These are phyloP conservation scores for Candida tibetensis DNA, from an alignment of 805 yeast species.

Conservation along the genomic window DNA sequence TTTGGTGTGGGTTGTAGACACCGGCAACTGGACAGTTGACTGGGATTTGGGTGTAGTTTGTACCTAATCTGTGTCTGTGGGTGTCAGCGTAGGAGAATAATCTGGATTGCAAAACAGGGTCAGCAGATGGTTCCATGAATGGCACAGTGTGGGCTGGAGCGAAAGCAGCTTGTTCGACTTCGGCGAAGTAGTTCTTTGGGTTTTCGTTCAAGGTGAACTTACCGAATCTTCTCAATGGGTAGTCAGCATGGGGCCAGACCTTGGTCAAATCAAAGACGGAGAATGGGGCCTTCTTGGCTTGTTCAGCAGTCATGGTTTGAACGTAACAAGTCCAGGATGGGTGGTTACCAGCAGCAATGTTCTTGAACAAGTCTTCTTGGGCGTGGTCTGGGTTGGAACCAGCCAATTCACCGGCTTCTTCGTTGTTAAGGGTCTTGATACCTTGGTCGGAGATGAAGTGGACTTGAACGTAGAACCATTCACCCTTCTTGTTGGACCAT, in stretches of 20 bases:
- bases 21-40: slow-evolving; percentile 68
- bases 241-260: slow-evolving; percentile 56
- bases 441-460: slow-evolving; percentile 71
- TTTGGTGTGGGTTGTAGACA: slow-evolving; percentile 60
- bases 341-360: slow-evolving; percentile 71
- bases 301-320: slow-evolving; percentile 82
- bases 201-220: slow-evolving; percentile 52
- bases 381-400: slow-evolving; percentile 83
- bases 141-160: slow-evolving; percentile 73
- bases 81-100: slow-evolving; percentile 75
- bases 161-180: slow-evolving; percentile 58
- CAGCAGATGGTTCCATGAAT: slow-evolving; percentile 72
- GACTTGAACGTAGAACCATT: slow-evolving; percentile 76
- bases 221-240: slow-evolving; percentile 56
- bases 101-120: slow-evolving; percentile 75
- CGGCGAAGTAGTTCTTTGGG: slow-evolving; percentile 47
- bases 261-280: slow-evolving; percentile 89
- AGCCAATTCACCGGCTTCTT: slow-evolving; percentile 63
- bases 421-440: slow-evolving; percentile 49
- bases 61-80: slow-evolving; percentile 72
- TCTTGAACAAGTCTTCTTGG: slow-evolving; percentile 74
- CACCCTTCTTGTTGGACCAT: slow-evolving; percentile 73
- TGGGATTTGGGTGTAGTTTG: slow-evolving; percentile 65
- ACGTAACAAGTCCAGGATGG: slow-evolving; percentile 86
- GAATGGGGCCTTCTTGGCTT: slow-evolving; percentile 72